Base-by-base conservation (phyloP, 225 moss, liverwort and hornwort species). In the Asterella californica region DNA sequence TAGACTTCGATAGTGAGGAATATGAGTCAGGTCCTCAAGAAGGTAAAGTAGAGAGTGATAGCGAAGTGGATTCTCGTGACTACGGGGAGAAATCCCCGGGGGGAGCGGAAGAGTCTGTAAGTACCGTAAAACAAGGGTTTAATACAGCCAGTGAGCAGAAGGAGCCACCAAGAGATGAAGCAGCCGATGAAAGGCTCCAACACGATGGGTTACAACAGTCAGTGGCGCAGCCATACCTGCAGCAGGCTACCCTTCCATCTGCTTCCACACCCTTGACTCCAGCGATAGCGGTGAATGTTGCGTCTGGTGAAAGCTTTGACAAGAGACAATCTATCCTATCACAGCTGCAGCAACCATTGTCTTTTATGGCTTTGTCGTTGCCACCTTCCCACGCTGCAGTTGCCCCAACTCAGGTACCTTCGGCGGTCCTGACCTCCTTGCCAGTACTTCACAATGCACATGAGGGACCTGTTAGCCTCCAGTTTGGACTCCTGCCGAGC, bases 401-500 rank as follows among this genome's bases (percentile, higher is more conserved):
- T 65, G 55, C 84, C 19, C 75, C 92, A 37, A 78, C 88, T 59
- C 91, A 90, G 73, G 66, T 85, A 78, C 76, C 90, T 71, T 88
- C 90, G 46, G 83, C 90, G 46, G 83, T 83, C 69, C 48, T 87
- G 69, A 81, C 81, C 33, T 87, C 92, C 70, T 60, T 86, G 63
- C 86, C 92, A 27, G 88, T 86, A 52, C 78, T 91, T 80, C 91
- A 90, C 70, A 89, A 86, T 74, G 49, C 88, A 72, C 84, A 90
- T 50, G 92, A 93, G 79, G 81, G 83, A 82, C 90, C 91, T 15
- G 82, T 89, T 80, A 88, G 90, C 55, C 82, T 94, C 71, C 94
- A 94, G 83, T 94, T 99, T 81, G 94, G 93, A 81, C 88, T 99
- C 69, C 90, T 93, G 80, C 90, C 94, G 21, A 87, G 89, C 72